These are phyloP conservation scores for Scheffersomyces spartinae DNA, from an alignment of 805 yeast genomes.

Conservation along the genomic window DNA sequence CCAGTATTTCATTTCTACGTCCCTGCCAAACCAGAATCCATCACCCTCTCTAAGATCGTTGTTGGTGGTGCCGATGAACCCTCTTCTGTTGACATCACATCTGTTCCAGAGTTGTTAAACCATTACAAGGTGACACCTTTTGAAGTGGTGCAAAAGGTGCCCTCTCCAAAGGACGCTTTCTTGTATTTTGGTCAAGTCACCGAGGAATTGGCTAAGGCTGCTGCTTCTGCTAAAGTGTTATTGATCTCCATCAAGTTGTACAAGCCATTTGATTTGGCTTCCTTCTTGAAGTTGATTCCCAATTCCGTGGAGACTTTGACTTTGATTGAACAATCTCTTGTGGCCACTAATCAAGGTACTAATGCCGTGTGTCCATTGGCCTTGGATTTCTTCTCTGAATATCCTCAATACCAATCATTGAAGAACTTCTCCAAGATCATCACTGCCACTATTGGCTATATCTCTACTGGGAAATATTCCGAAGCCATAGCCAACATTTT, in stretches of 20 bases:
- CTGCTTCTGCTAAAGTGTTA: slow-evolving; percentile 27
- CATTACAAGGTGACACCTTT: slow-evolving; percentile 13
- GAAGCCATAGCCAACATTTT: slow-evolving; percentile 38
- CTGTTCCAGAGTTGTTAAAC: slow-evolving; percentile 5
- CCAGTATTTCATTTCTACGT: slow-evolving; percentile 68
- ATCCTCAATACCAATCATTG: slow-evolving; percentile 33
- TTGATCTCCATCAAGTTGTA: slow-evolving; percentile 51
- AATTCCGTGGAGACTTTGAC: slow-evolving; percentile 42
- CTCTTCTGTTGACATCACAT: slow-evolving; percentile 1
- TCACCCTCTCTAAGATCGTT: too few species aligned
- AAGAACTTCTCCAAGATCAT: slow-evolving; percentile 41
- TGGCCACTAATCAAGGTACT: slow-evolving; percentile 10
- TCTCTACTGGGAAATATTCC: slow-evolving; percentile 21
- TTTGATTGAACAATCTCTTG: slow-evolving; percentile 57
- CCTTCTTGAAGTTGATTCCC: slow-evolving; percentile 42
- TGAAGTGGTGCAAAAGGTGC: slow-evolving; percentile 16
- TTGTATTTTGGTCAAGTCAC: slow-evolving; percentile 54
- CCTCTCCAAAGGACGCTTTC: slow-evolving; percentile 35
- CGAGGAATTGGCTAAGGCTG: slow-evolving; percentile 29
- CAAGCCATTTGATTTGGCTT: slow-evolving; percentile 59
- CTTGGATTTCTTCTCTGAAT: slow-evolving; percentile 62
- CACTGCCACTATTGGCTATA: slow-evolving; percentile 43
- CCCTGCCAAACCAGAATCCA: slow-evolving; percentile 6
- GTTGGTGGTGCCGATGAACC: too few species aligned
- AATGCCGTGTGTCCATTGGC: slow-evolving; percentile 54